A percentile compares a stretch with the other conserved stretches of the same genome.
phyloP scores from a whole-genome alignment of 768 basidiomycete species.

The Strobilomyces dryophilus region DNA sequence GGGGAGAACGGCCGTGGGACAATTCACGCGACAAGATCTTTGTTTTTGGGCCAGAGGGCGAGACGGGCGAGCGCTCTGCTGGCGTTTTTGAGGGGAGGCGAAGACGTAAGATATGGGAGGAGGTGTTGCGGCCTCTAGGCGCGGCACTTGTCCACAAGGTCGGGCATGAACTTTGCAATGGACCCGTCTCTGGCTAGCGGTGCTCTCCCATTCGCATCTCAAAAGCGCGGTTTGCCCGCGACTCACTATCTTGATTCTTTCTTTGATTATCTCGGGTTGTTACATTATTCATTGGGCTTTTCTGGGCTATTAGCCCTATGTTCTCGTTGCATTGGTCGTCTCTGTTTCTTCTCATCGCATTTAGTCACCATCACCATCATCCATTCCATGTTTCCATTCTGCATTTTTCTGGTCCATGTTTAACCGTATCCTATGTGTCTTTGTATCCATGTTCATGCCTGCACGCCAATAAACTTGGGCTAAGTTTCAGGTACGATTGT shows the following conservation, averaged over 20 bases:
- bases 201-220: conserved; percentile 6
- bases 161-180: conserved; percentile 69
- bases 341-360: background rate
- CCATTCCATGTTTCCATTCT: background rate
- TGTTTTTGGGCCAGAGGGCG: conserved; percentile 81
- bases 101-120: conserved; percentile 56
- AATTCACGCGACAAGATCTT: conserved; percentile 55
- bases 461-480: too few relatives aligned
- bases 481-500: background rate
- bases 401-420: background rate
- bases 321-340: background rate
- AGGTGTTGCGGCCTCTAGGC: conserved; percentile 66
- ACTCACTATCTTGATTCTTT: background rate
- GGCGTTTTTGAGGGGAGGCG: conserved; percentile 65
- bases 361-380: background rate
- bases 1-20: conserved; percentile 70
- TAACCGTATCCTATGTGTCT: background rate
- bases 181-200: conserved; percentile 39
- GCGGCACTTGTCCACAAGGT: conserved; percentile 65
- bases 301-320: background rate
- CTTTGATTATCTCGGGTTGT: background rate
- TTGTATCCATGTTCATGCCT: background rate
- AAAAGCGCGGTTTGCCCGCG: conserved; percentile 7
- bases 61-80: conserved; percentile 66
- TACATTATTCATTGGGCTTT: conserved; percentile 5